A percentile compares a stretch with the other conserved stretches of the same genome.
Evolutionary conservation across 495 filamentous ascomycete species (phyloP).

Genomic region (Penicillium pancosmium): DNA sequence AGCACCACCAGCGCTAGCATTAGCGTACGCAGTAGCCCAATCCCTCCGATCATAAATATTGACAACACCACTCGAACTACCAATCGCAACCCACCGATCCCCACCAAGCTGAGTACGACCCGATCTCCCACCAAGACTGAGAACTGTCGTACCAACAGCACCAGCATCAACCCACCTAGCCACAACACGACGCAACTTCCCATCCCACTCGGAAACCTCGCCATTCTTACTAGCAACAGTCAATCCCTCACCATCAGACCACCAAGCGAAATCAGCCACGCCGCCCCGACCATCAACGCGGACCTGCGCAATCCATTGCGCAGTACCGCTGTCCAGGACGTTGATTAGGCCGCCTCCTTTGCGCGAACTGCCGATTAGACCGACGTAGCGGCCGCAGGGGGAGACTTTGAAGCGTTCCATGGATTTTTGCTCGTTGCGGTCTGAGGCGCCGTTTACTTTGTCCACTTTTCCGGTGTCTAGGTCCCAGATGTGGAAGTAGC

Average conservation of each 20-base stretch:
- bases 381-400: constrained; percentile 84
- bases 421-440: constrained; percentile 78
- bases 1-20: constrained; percentile 29
- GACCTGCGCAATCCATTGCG: constrained; percentile 87
- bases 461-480: constrained; percentile 76
- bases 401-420: constrained; percentile 90
- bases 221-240: constrained; percentile 81
- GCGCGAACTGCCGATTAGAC: constrained; percentile 69
- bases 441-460: constrained; percentile 72
- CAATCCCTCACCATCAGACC: constrained; percentile 76
- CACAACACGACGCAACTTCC: constrained; percentile 63
- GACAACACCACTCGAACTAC: constrained; percentile 80
- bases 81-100: constrained; percentile 86
- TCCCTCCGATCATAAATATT: constrained; percentile 87
- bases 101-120: constrained; percentile 66
- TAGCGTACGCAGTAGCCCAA: constrained; percentile 49
- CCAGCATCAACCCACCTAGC: constrained; percentile 91
- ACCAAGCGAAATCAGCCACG: constrained; percentile 90
- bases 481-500: constrained; percentile 95
- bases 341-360: constrained; percentile 90
- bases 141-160: constrained; percentile 78
- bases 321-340: constrained; percentile 74
- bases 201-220: constrained; percentile 89
- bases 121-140: constrained; percentile 71
- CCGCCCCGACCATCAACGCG: constrained; percentile 80